Percentiles rank a stretch among this genome's conserved stretches.
phyloP scores from a whole-genome alignment of 2,329 filamentous ascomycete genomes.

The Diaporthe ilicicola region DNA sequence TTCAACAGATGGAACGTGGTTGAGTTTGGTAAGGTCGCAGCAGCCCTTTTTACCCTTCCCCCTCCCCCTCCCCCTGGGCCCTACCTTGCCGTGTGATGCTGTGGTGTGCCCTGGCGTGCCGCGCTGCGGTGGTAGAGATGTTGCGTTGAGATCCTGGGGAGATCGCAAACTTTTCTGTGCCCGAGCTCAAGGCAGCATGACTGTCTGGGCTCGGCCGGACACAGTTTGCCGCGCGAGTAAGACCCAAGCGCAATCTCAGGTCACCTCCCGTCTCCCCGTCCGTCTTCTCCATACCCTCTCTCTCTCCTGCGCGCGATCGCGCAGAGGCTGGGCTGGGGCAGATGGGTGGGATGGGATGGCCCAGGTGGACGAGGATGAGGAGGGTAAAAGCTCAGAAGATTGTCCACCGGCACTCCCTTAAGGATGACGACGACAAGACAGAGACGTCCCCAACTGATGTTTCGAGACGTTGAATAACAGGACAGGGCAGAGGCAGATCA shows the following conservation, averaged over 20 bases:
- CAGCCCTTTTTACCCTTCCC: background rate
- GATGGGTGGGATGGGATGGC: background rate
- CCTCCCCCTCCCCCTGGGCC: background rate
- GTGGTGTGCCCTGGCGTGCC: background rate
- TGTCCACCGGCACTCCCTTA: background rate
- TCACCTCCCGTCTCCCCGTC: background rate
- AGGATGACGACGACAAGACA: conserved; percentile 15
- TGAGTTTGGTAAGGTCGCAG: conserved; percentile 12
- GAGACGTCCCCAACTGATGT: background rate
- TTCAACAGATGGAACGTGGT: conserved; percentile 12
- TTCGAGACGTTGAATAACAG: conserved; percentile 6
- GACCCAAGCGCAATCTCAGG: background rate
- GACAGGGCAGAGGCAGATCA: background rate
- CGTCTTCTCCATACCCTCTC: background rate
- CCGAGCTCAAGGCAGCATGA: conserved; percentile 9
- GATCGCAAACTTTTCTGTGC: conserved; percentile 2
- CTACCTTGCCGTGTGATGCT: background rate
- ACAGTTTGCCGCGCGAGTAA: conserved; percentile 18
- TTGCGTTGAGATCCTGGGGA: background rate
- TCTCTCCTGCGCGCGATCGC: background rate
- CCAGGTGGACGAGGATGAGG: conserved; percentile 13
- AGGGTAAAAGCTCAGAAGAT: background rate
- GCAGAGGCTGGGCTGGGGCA: conserved; percentile 2
- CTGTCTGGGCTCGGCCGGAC: conserved; percentile 17
- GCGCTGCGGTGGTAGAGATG: background rate